A percentile compares a stretch with the other conserved stretches of the same genome.
Evolutionary conservation across 2,329 filamentous ascomycete species (phyloP).

Genomic region (Decorospora gaudefroyi): DNA sequence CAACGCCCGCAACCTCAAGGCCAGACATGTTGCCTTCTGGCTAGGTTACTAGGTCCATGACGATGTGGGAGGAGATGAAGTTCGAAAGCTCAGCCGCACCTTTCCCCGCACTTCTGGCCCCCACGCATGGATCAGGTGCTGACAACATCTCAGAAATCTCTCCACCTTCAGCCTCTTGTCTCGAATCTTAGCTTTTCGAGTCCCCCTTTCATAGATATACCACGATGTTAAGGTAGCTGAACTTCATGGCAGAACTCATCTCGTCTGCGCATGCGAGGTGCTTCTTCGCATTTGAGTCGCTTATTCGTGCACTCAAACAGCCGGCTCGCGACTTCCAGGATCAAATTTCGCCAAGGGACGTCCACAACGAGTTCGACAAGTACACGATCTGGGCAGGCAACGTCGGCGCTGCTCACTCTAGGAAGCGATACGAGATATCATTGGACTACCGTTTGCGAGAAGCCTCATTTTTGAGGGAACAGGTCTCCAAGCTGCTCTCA

Average conservation of each 20-base stretch:
- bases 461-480: not conserved
- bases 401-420: not conserved
- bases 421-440: not conserved
- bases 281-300: not conserved
- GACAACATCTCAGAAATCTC: too few relatives aligned
- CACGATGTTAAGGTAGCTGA: too few relatives aligned
- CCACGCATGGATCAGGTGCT: too few relatives aligned
- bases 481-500: not conserved
- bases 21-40: not conserved
- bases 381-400: not conserved
- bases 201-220: too few relatives aligned
- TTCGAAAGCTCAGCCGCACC: too few relatives aligned
- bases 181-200: too few relatives aligned
- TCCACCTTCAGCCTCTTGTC: too few relatives aligned
- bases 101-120: too few relatives aligned
- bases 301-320: not conserved
- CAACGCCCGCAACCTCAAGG: not conserved
- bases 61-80: too few relatives aligned
- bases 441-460: not conserved
- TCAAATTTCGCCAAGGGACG: rapidly evolving
- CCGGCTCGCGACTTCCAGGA: too few relatives aligned
- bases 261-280: not conserved
- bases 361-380: not conserved
- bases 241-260: too few relatives aligned
- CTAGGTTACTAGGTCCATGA: not conserved